Evolutionary conservation across 371 early-diverging fungal genomes (phyloP), one percentile per base, ranked within the genome.

Genomic region (Mortierella sp.): DNA sequence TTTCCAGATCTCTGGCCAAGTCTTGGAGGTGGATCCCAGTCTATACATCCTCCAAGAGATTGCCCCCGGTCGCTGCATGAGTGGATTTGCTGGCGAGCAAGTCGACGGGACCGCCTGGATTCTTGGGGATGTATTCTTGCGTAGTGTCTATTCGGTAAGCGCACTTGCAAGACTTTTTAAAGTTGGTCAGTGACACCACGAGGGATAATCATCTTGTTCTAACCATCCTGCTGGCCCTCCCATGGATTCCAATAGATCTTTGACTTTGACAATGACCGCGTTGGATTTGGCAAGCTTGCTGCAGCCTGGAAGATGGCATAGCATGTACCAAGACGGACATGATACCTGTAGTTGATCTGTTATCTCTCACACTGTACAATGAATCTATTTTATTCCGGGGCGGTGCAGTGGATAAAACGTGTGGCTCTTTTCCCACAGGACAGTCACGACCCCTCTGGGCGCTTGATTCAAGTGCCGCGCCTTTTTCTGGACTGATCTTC

Each of bases 121-220:
- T 48, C 82, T 93, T 13, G 94, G 94, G 1, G 93, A 93, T 77
- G 90, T 91, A 0, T 92, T 92, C 79, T 67, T 93, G 57, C 84
- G 89, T 31, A 82, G 83, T 22, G 92, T 86, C 60, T 93, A 92
- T 80, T 88, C 95, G 54, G 88, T 92, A 86, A 71, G 79, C 48
- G 40, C 4, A 21, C 14, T n/a, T 52, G 34, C 25, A 24, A 12
- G 16, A 34, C 39, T 39, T 44, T 41, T n/a, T 25, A n/a, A n/a
- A n/a, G n/a, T n/a, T n/a, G n/a, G n/a, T 37, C 22, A 40, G 6
- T 4, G 28, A 39, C 27, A 43, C 22, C 34, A 41, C 25, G n/a
- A 40, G 39, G 25, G 22, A 21, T 16, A 14, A 22, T 29, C 3
- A 44, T 27, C 28, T 41, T 21, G n/a, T 51, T 14, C 22, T 27